These are phyloP conservation scores for Penicillium sp. DNA, from an alignment of 2,329 filamentous ascomycete genomes.

Conservation along the genomic window DNA sequence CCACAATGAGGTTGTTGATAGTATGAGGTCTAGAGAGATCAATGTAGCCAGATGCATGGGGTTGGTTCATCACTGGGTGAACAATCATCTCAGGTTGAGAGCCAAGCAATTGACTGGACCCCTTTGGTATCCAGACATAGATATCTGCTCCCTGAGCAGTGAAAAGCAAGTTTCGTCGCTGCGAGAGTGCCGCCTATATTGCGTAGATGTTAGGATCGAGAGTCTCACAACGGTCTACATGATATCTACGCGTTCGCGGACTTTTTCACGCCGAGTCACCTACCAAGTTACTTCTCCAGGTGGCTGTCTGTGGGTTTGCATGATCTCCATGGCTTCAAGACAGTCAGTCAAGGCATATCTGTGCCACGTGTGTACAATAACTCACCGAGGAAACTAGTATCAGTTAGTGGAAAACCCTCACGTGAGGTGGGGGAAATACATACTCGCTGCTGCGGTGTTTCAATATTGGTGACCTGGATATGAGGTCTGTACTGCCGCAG, in stretches of 20 bases:
- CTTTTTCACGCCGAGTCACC: conserved; percentile 1
- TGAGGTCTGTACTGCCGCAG: conserved; percentile 19
- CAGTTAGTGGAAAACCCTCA: conserved; percentile 17
- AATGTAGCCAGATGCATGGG: conserved; percentile 54
- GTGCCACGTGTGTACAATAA: neutral
- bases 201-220: conserved; percentile 5
- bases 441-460: conserved; percentile 36
- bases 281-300: conserved; percentile 50
- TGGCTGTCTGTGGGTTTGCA: conserved; percentile 32
- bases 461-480: conserved; percentile 33
- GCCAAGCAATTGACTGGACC: conserved; percentile 42
- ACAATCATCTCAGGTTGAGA: conserved; percentile 44
- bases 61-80: conserved; percentile 43
- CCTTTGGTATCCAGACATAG: conserved; percentile 47
- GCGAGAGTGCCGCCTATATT: conserved; percentile 46
- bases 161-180: conserved; percentile 50
- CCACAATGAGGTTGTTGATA: conserved; percentile 69
- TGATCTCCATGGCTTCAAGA: conserved; percentile 10
- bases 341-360: conserved; percentile 7
- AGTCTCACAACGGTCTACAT: neutral
- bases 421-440: conserved; percentile 19
- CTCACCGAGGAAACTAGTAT: conserved; percentile 29
- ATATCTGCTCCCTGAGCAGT: conserved; percentile 43
- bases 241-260: neutral
- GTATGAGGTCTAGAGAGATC: conserved; percentile 57